Base-by-base conservation (phyloP, 805 yeast species). In the Yarrowia sp. region DNA sequence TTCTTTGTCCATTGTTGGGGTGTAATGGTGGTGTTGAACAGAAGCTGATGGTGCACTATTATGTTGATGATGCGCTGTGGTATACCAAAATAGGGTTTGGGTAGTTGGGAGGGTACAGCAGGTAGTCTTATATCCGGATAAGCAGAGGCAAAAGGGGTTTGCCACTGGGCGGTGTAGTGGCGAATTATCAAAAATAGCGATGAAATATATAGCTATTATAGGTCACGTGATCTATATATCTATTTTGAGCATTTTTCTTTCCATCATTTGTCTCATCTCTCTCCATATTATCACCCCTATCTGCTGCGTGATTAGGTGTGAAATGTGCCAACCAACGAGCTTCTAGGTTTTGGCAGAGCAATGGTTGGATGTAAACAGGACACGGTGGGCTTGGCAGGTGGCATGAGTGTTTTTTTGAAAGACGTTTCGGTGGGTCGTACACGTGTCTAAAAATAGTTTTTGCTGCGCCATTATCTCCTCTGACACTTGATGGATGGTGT, bases 1-100 rank as follows among this genome's bases (percentile, higher is more conserved):
- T 44, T 58, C 51, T 44, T 58, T 42, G 35, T 58, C 64, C 64
- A 58, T 58, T 14, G 60, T 39, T 36, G 36, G 58, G n/a, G n/a
- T n/a, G n/a, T n/a, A n/a, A n/a, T n/a, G n/a, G n/a, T n/a, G n/a
- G n/a, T n/a, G n/a, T n/a, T n/a, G n/a, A n/a, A n/a, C n/a, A n/a
- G n/a, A 7, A 17, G 57, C 41, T 48, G 13, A 9, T 4, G 33
- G 17, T 39, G 18, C 14, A 51, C 28, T 28, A 8, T 42, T 3
- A 22, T 22, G 44, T 14, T 41, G 44, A 50, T 35, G 42, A 17
- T 36, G 42, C 8, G 57, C 31, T 33, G 57, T 36, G 32, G 28
- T 22, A n/a, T n/a, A n/a, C n/a, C n/a, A 7, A 5, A 8, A 3
- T 32, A 48, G 57, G 57, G 57, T 50, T 50, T 17, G 55, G 55